Evolutionary conservation across 2,329 filamentous ascomycete species (phyloP).

Genomic region (Diaporthe sp.): DNA sequence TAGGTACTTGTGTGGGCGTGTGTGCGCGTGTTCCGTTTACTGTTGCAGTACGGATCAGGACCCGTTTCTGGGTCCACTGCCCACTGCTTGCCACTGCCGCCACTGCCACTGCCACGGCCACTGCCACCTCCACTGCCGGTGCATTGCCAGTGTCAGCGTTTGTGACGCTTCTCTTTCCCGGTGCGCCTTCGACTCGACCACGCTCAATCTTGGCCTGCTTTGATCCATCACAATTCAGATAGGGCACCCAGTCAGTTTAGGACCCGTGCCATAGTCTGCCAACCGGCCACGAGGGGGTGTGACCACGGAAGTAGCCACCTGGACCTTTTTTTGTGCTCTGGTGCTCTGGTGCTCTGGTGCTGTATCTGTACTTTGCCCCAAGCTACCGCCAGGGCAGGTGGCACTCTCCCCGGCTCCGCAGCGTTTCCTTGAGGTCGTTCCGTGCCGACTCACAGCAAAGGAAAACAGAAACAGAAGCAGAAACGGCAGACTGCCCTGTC

Average conservation of each 20-base stretch:
- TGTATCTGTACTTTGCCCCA: background rate
- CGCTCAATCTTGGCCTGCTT: slow-evolving; percentile 24
- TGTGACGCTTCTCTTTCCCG: background rate
- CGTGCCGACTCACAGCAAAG: background rate
- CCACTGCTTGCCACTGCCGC: slow-evolving; percentile 23
- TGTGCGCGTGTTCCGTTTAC: background rate
- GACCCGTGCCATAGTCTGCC: slow-evolving; percentile 27
- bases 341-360: background rate
- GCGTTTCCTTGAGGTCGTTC: background rate
- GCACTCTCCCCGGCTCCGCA: background rate
- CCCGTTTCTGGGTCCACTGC: background rate
- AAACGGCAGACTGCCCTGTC: slow-evolving; percentile 1
- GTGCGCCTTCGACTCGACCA: slow-evolving; percentile 12
- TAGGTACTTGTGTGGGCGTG: background rate
- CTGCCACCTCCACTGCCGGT: background rate
- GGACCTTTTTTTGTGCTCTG: background rate
- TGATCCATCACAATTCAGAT: slow-evolving; percentile 23
- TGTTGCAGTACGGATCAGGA: background rate
- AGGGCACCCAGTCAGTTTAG: background rate
- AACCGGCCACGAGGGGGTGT: slow-evolving; percentile 6
- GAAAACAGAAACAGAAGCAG: slow-evolving; percentile 5
- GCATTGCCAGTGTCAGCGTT: background rate
- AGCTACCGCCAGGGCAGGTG: background rate
- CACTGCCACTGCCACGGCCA: slow-evolving; percentile 13
- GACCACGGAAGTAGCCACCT: background rate